Percentiles rank a stretch among this genome's conserved stretches.
Conservation (phyloP, 441 rosid species). For the Populus trichocarpa region DNA sequence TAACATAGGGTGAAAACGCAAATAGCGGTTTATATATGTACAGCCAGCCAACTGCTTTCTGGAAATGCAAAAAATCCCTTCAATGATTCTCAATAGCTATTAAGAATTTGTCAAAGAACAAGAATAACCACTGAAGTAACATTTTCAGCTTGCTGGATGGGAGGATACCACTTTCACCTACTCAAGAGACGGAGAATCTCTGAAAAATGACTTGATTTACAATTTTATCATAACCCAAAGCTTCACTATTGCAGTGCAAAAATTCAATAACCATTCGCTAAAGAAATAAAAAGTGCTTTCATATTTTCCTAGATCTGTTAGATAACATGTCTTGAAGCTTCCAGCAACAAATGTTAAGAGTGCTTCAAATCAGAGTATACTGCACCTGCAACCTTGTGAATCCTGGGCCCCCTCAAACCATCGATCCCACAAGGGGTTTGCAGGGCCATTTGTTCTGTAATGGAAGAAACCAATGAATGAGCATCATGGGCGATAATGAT, state of each 20-base stretch:
- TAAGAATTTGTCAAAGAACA: background rate
- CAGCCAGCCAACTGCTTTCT: background rate
- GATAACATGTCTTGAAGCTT: slow-evolving; percentile 14
- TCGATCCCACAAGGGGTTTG: slow-evolving; percentile 62
- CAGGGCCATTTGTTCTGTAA: slow-evolving; percentile 67
- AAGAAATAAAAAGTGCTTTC: background rate
- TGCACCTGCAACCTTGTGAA: slow-evolving; percentile 66
- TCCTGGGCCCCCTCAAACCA: slow-evolving; percentile 87
- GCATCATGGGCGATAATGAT: slow-evolving; percentile 5
- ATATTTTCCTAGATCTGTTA: slow-evolving; percentile 2
- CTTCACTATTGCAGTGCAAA: slow-evolving; percentile 1
- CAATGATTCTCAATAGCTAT: background rate
- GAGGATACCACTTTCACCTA: background rate
- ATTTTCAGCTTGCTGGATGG: background rate
- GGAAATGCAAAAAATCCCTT: background rate
- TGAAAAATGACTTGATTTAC: slow-evolving; percentile 2
- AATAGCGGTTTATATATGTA: background rate
- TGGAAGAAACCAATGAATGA: background rate
- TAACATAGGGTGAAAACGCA: background rate
- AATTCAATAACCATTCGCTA: slow-evolving; percentile 8
- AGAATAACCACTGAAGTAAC: background rate
- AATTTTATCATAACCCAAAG: slow-evolving; percentile 6
- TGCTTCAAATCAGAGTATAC: slow-evolving; percentile 45
- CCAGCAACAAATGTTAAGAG: slow-evolving; percentile 13
- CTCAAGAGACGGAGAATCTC: background rate